Conservation (phyloP, 306 rosid species). For the Lithocarpus polystachyus region DNA sequence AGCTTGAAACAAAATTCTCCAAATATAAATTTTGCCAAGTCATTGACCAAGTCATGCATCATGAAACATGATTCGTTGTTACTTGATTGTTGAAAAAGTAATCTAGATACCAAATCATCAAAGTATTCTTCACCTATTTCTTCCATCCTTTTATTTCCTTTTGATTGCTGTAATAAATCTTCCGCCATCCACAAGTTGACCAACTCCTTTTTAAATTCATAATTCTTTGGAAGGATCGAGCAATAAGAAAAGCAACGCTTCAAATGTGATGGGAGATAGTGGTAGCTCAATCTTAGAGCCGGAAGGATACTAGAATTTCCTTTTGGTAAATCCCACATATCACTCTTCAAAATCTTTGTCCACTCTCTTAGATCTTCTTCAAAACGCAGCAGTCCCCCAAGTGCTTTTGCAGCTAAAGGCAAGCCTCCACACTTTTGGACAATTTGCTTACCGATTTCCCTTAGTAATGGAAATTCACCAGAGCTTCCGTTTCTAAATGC, state of each 20-base stretch:
- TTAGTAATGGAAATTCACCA: neutral
- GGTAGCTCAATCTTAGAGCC: slow-evolving; percentile 15
- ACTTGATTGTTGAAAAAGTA: slow-evolving; percentile 8
- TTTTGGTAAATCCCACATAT: slow-evolving; percentile 1
- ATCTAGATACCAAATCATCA: neutral
- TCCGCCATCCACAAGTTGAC: slow-evolving; percentile 19
- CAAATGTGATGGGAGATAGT: neutral
- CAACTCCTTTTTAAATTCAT: neutral
- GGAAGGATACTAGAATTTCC: neutral
- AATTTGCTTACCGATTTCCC: slow-evolving; percentile 3
- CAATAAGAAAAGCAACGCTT: slow-evolving; percentile 15
- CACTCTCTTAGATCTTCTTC: neutral
- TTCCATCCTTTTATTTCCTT: neutral
- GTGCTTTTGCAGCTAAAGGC: slow-evolving; percentile 13
- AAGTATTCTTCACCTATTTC: slow-evolving; percentile 19
- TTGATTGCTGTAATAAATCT: slow-evolving; percentile 4
- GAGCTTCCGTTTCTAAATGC: slow-evolving; percentile 3
- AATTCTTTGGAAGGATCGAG: slow-evolving; percentile 8
- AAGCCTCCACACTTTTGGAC: slow-evolving; percentile 13
- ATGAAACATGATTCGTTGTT: neutral
- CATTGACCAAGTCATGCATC: slow-evolving; percentile 29
- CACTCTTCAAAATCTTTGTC: slow-evolving; percentile 3
- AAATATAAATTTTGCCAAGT: slow-evolving; percentile 8
- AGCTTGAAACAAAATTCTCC: neutral
- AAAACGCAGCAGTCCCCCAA: slow-evolving; percentile 1